phyloP scores from a whole-genome alignment of 106 monocot species.

The Xerophyta viscosa region DNA sequence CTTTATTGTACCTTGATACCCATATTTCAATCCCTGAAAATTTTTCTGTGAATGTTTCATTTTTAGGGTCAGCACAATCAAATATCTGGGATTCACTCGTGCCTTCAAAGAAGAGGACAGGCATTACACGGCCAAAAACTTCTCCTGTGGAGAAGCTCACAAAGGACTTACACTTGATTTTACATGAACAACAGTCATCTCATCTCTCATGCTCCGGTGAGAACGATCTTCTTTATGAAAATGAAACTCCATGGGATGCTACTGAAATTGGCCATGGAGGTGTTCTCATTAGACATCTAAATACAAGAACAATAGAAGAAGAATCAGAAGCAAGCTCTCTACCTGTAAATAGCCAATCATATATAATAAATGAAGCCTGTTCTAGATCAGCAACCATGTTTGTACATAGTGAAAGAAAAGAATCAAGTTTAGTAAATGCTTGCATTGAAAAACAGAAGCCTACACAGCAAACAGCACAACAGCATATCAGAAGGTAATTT shows the following conservation, averaged over 20 bases:
- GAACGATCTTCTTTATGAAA: slow-evolving; percentile 74
- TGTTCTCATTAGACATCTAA: slow-evolving; percentile 63
- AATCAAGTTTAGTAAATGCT: slow-evolving; percentile 7
- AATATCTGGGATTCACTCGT: slow-evolving; percentile 65
- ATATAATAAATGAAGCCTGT: slow-evolving; percentile 17
- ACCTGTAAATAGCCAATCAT: slow-evolving; percentile 42
- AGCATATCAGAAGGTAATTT: slow-evolving; percentile 37
- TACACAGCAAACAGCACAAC: slow-evolving; percentile 14
- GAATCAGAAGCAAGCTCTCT: slow-evolving; percentile 98
- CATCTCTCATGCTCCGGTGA: slow-evolving; percentile 50
- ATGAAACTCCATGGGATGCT: slow-evolving; percentile 41
- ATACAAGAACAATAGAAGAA: slow-evolving; percentile 57
- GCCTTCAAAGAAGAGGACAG: slow-evolving; percentile 74
- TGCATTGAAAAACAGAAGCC: slow-evolving; percentile 26
- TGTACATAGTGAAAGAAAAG: slow-evolving; percentile 37
- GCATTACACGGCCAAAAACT: slow-evolving; percentile 43
- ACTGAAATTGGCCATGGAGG: slow-evolving; percentile 82
- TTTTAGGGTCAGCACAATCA: slow-evolving; percentile 70
- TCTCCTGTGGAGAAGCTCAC: slow-evolving; percentile 87
- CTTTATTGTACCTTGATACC: no score
- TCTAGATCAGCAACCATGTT: slow-evolving; percentile 33
- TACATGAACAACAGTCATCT: slow-evolving; percentile 66
- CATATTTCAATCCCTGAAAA: neutral
- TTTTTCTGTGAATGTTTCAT: no score
- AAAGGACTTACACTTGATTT: slow-evolving; percentile 71